Evolutionary conservation across 768 basidiomycete genomes (phyloP), one percentile per base, ranked within the genome.

Genomic region (Leccinum barrowsii): DNA sequence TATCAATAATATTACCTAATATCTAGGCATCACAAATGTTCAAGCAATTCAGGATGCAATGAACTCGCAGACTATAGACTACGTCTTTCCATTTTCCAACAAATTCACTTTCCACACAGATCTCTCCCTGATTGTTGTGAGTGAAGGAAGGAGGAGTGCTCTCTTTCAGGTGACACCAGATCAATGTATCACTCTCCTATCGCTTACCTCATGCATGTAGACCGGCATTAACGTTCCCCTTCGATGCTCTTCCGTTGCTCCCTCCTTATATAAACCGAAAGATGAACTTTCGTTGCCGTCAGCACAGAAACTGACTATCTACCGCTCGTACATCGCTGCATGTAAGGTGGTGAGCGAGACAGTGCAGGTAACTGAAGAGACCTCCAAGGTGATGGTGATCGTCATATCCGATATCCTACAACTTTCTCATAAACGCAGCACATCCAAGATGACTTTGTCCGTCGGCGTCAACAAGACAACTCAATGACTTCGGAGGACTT

Each of bases 381-480:
- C 83, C 4, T 86, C 85, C n/a, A 77, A 85, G 76, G 90, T 88
- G 61, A 35, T 71, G 61, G 4, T 22, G 19, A 13, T 21, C 42
- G 24, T 32, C 28, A 48, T 40, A 15, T 26, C 30, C 50, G 15
- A 35, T 30, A 47, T 22, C 17, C 15, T 13, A 5, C 28, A 37
- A 40, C 3, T 19, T 59, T 32, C 22, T 59, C 42, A 48, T 50
- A n/a, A 13, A 17, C 37, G 37, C 35, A 92, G 90, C 76, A 85
- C 63, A 87, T 93, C 35, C 87, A 91, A 77, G 80, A 86, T 5
- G 88, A 91, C 56, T 93, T 92, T 66, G 87, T 82, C 26, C 68
- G 63, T 56, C 72, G 74, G 52, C 71, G 80, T 51, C 76, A 77
- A 67, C 67, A 70, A 47, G 67, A 77, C 55, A 68, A 64, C 13